Percentiles rank a stretch among this genome's conserved stretches.
phyloP scores from a whole-genome alignment of 73 alveolate species.

The Uronychia binucleata region DNA sequence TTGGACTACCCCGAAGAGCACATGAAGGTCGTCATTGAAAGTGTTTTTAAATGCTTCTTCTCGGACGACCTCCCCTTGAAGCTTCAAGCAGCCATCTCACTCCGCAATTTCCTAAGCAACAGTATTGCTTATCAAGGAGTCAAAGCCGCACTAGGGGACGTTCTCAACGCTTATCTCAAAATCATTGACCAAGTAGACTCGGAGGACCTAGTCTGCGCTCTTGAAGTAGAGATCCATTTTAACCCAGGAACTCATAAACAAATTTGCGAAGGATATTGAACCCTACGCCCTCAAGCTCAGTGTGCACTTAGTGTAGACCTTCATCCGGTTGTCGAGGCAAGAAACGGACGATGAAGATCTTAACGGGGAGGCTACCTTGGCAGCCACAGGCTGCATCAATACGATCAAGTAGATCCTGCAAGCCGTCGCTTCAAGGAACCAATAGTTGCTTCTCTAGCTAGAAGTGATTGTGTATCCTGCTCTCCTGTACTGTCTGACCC shows the following conservation, averaged over 20 bases:
- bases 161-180: conserved; percentile 66
- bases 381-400: conserved; percentile 76
- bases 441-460: conserved; percentile 5
- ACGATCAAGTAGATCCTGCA: conserved; percentile 71
- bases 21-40: conserved; percentile 33
- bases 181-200: conserved; percentile 72
- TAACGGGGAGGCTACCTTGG: conserved; percentile 49
- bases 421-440: conserved; percentile 13
- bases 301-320: conserved; percentile 59
- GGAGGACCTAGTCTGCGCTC: conserved; percentile 78
- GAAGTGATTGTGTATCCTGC: conserved; percentile 51
- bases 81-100: conserved; percentile 75
- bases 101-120: conserved; percentile 47
- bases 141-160: conserved; percentile 55
- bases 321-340: conserved; percentile 34
- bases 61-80: conserved; percentile 78
- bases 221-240: conserved; percentile 27
- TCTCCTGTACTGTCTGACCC: conserved; percentile 45
- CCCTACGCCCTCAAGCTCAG: conserved; percentile 76
- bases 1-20: conserved; percentile 52
- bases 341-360: conserved; percentile 58
- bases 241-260: conserved; percentile 56
- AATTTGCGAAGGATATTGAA: conserved; percentile 66
- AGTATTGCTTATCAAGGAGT: conserved; percentile 51
- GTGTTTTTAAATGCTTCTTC: conserved; percentile 13